Base-by-base conservation (phyloP, 73 alveolate genomes). In the Blepharisma japonicum region DNA sequence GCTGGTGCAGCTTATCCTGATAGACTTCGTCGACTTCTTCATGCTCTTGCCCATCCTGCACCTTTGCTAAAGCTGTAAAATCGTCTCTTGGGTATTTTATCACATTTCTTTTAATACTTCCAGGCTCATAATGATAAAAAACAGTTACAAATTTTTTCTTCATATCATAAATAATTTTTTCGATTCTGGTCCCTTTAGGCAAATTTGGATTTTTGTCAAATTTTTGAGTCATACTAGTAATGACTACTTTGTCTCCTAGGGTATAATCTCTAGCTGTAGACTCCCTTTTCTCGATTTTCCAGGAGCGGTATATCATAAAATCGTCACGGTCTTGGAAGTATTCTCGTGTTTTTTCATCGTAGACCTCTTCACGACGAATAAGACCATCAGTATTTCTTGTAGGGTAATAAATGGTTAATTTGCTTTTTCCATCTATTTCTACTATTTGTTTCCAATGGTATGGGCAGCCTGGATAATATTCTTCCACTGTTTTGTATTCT, bases 351-450 rank as follows among this genome's bases (percentile, higher is more conserved):
- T 94, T 91, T 47, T 83, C 81, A 9, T 97, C 98, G 18, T 91
- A 89, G 25, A 71, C 68, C 86, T 94, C 98, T 49, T 92, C 97
- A 81, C 98, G 79, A 71, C 88, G 83, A 45, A 90, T 87, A 14
- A 92, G 81, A 20, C 98, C 98, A 74, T 91, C 96, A 78, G 89
- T 91, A 71, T 92, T 87, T 56, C 96, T 82, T 45, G 90, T 94
- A 56, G 94, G 98, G 71, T 94, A 94, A 82, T 79, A 94, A 55
- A 79, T 55, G 66, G 90, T 88, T 68, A 82, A 87, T 55, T 94
- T 83, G 71, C 72, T 45, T 61, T 89, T 74, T 7, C 95, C 96
- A 48, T 94, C 97, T 14, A 92, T 86, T 68, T 93, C 89, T 55
- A 90, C 87, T 42, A 92, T 83, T 81, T 89, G 79, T 80, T 90